A percentile compares a stretch with the other conserved stretches of the same genome.
These are phyloP conservation scores for Malassezia arunalokei DNA, from an alignment of 1,284 basidiomycete species.

Conservation along the genomic window DNA sequence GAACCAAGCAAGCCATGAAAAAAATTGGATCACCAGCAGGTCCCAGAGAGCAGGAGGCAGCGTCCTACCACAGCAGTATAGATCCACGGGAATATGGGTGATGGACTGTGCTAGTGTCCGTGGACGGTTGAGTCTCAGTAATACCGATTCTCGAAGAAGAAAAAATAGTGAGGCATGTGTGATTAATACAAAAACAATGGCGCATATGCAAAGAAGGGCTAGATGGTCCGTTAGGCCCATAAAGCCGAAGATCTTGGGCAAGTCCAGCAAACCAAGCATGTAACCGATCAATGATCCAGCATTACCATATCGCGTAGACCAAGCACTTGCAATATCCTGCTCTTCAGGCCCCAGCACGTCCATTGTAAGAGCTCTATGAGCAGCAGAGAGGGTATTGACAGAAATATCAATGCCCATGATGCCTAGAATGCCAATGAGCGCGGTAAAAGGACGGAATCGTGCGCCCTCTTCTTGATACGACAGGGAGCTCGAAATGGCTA, in stretches of 20 bases:
- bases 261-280: slow-evolving; percentile 33
- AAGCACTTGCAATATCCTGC: slow-evolving; percentile 80
- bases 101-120: background rate
- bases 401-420: slow-evolving; percentile 86
- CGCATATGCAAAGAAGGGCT: slow-evolving; percentile 23
- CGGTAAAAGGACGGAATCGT: slow-evolving; percentile 50
- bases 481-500: slow-evolving; percentile 49
- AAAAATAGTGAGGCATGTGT: slow-evolving; percentile 26
- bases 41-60: slow-evolving; percentile 26
- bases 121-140: background rate
- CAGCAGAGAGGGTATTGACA: slow-evolving; percentile 69
- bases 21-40: slow-evolving; percentile 36
- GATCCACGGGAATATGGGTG: slow-evolving; percentile 8
- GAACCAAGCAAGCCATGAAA: slow-evolving; percentile 40
- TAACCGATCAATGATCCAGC: slow-evolving; percentile 36
- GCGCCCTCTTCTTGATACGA: slow-evolving; percentile 5
- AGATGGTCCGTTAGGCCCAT: slow-evolving; percentile 22
- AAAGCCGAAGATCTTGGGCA: slow-evolving; percentile 20
- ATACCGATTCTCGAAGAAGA: slow-evolving; percentile 23
- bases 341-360: slow-evolving; percentile 54
- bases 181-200: slow-evolving; percentile 18
- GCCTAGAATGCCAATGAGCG: slow-evolving; percentile 67
- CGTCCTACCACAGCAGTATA: slow-evolving; percentile 16
- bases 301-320: slow-evolving; percentile 69
- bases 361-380: slow-evolving; percentile 68